A percentile compares a stretch with the other conserved stretches of the same genome.
These are phyloP conservation scores for Cladobotryum protrusum DNA, from an alignment of 2,329 filamentous ascomycete species.

Conservation along the genomic window DNA sequence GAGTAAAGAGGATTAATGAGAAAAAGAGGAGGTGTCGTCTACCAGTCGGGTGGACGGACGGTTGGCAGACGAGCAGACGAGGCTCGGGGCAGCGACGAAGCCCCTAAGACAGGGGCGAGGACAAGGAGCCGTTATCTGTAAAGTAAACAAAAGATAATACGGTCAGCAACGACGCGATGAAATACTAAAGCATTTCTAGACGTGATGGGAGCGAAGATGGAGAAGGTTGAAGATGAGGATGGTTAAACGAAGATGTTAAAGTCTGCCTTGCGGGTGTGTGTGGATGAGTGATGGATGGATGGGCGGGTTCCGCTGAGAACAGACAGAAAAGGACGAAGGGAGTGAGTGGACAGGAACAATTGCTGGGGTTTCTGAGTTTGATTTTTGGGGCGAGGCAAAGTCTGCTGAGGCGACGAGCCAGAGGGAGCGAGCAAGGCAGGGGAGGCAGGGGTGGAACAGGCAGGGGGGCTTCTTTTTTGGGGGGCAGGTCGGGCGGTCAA, in stretches of 20 bases:
- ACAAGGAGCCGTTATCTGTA: constrained; percentile 13
- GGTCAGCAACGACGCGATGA: constrained; percentile 17
- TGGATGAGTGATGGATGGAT: neutral
- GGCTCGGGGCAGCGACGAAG: constrained; percentile 15
- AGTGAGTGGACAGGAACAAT: constrained; percentile 10
- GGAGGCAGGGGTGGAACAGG: constrained; percentile 4
- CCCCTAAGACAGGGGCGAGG: constrained; percentile 12
- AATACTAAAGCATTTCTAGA: constrained; percentile 16
- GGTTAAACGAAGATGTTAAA: neutral
- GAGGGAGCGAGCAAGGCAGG: constrained; percentile 6
- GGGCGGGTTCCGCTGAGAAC: neutral
- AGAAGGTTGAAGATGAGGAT: neutral
- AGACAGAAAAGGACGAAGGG: constrained; percentile 9
- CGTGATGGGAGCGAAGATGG: neutral
- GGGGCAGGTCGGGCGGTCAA: constrained; percentile 10
- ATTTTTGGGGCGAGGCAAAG: constrained; percentile 16
- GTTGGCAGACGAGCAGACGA: constrained; percentile 10
- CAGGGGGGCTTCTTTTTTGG: neutral
- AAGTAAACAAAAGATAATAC: constrained; percentile 12
- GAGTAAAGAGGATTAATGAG: constrained; percentile 8
- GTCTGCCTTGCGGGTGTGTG: constrained; percentile 2
- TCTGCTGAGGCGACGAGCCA: constrained; percentile 15
- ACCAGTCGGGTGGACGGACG: constrained; percentile 9
- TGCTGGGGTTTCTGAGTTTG: constrained; percentile 5
- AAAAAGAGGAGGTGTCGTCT: constrained; percentile 7